A percentile compares a stretch with the other conserved stretches of the same genome.
Evolutionary conservation across 2,329 filamentous ascomycete genomes (phyloP).

Genomic region (Pseudogymnoascus sp.): DNA sequence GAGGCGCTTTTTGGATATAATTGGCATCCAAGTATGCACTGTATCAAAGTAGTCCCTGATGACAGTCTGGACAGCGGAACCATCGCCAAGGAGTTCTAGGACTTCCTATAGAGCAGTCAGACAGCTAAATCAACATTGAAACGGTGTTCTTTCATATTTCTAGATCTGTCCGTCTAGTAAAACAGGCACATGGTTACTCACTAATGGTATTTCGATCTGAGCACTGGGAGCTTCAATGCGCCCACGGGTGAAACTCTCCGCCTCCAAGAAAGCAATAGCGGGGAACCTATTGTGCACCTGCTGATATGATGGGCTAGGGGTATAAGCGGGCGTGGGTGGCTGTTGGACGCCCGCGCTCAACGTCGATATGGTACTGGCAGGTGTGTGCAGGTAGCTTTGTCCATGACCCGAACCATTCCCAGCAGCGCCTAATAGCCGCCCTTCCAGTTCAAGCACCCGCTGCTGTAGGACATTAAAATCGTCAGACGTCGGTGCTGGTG

Average conservation of each 20-base stretch:
- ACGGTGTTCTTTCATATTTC: background rate
- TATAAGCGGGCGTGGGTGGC: slow-evolving; percentile 16
- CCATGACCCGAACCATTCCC: background rate
- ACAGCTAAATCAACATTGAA: background rate
- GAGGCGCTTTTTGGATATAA: slow-evolving; percentile 40
- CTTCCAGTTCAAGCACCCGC: slow-evolving; percentile 34
- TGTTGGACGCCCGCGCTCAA: background rate
- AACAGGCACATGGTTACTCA: slow-evolving; percentile 19
- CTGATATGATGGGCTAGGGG: slow-evolving; percentile 18
- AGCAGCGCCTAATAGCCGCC: slow-evolving; percentile 21
- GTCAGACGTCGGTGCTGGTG: slow-evolving; percentile 31
- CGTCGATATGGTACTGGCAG: background rate
- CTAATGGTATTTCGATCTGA: slow-evolving; percentile 32
- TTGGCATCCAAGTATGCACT: slow-evolving; percentile 40
- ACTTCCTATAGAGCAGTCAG: slow-evolving; percentile 28
- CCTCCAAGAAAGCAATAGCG: slow-evolving; percentile 37
- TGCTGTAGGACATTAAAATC: slow-evolving; percentile 33
- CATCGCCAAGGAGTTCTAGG: slow-evolving; percentile 33
- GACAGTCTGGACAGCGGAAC: slow-evolving; percentile 31
- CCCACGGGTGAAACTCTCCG: slow-evolving; percentile 32
- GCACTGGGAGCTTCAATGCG: slow-evolving; percentile 33
- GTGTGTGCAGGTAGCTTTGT: background rate
- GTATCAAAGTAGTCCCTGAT: slow-evolving; percentile 37
- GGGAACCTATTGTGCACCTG: slow-evolving; percentile 33
- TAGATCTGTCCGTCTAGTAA: background rate